A percentile compares a stretch with the other conserved stretches of the same genome.
Evolutionary conservation across 306 rosid genomes (phyloP).

Genomic region (Lotus japonicus): DNA sequence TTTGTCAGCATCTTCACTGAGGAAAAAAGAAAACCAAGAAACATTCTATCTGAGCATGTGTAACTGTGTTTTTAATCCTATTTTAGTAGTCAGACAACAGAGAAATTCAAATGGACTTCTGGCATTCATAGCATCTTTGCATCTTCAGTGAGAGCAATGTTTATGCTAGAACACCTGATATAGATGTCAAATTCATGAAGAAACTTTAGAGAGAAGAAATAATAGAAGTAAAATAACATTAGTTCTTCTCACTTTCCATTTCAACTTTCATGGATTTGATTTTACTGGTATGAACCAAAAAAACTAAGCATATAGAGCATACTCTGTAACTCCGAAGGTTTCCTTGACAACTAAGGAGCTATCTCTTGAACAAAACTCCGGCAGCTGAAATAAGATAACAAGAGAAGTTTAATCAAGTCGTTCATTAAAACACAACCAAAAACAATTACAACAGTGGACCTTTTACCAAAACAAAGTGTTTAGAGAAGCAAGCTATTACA

Average conservation of each 20-base stretch:
- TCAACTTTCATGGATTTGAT: too few species aligned
- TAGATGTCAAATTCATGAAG: background rate
- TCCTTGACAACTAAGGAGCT: conserved; percentile 82
- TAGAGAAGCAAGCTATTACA: conserved; percentile 7
- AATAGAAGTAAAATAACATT: background rate
- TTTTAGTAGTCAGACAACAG: background rate
- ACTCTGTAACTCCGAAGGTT: conserved; percentile 95
- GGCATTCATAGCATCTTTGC: background rate
- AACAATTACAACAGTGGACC: background rate
- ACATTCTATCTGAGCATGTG: conserved; percentile 8
- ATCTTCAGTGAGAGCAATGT: background rate
- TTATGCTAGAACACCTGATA: background rate
- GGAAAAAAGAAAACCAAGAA: conserved; percentile 7
- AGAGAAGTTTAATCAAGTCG: conserved; percentile 18
- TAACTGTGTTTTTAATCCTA: background rate
- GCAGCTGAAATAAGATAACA: conserved; percentile 50
- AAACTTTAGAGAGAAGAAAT: background rate
- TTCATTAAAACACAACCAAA: conserved; percentile 5
- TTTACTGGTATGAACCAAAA: background rate
- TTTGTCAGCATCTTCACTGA: conserved; percentile 82
- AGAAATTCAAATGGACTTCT: background rate
- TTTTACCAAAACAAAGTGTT: background rate
- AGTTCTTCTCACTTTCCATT: background rate
- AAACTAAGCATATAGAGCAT: conserved; percentile 31
- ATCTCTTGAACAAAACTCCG: conserved; percentile 81